Percentiles rank a stretch among this genome's conserved stretches.
Conservation (phyloP, 805 yeast species). For the Saturnispora quitensis region DNA sequence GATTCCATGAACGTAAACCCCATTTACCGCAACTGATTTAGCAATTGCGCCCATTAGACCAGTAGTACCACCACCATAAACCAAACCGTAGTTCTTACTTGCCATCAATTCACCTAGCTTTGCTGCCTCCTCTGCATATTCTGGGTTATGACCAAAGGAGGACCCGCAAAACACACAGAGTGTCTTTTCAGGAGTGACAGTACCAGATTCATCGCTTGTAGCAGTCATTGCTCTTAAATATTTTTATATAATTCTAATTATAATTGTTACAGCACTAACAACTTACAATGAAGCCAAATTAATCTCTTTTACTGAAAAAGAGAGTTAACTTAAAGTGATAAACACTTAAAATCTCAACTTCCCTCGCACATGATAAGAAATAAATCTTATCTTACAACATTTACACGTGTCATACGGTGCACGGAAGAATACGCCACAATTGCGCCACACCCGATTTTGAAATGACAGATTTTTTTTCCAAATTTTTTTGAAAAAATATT, state of each 20-base stretch:
- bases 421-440: neutral
- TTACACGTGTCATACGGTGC: neutral
- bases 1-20: conserved; percentile 73
- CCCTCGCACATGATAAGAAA: neutral
- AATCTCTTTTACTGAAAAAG: neutral
- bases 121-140: conserved; percentile 45
- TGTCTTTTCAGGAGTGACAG: conserved; percentile 27
- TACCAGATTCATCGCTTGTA: neutral
- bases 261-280: neutral
- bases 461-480: neutral
- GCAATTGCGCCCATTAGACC: conserved; percentile 79
- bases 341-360: neutral
- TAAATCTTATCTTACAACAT: neutral
- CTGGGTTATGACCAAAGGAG: conserved; percentile 50
- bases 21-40: conserved; percentile 44
- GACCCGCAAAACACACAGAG: conserved; percentile 88
- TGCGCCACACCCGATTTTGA: neutral
- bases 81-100: conserved; percentile 56
- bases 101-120: conserved; percentile 54
- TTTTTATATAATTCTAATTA: neutral
- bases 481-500: neutral
- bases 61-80: conserved; percentile 86
- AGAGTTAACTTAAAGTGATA: neutral
- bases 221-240: neutral
- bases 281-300: neutral